Base-by-base conservation (phyloP, 2,329 filamentous ascomycete species). In the Aspergillus sp. region DNA sequence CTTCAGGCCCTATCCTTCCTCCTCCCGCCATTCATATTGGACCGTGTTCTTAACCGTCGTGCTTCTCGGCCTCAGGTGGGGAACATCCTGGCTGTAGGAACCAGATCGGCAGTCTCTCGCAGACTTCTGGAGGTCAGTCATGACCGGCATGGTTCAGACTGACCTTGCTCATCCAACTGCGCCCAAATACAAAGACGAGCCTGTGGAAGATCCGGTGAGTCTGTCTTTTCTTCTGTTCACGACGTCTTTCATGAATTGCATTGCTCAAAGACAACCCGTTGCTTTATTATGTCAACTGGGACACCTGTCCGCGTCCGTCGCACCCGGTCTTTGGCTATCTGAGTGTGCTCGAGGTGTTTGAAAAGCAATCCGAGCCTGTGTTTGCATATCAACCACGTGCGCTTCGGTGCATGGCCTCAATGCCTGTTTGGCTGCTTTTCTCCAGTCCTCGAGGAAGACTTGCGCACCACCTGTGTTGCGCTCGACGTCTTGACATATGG, bases 171-270 rank as follows among this genome's bases (percentile, higher is more conserved):
- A 67, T 64, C 60, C 65, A 54, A 54, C 68, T 45, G 56, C 61
- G 52, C 59, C 70, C 56, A 73, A 69, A 57, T 78, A 77, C 70
- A 79, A 79, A 69, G 74, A 78, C 66, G 75, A 78, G 55, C 67
- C 74, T 45, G 58, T 66, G 52, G 73, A 73, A 53, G 73, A 78
- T 70, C 68, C 75, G 59, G 76, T 79, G 69, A 76, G 76, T 75
- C 42, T 61, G 50, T 30, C 47, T 54, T 55, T 59, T 49, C 53
- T 50, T 20, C 44, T 52, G 50, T 35, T 56, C 42, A 50, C 56
- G 54, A 52, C 16, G 55, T 55, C 52, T 49, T 59, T 48, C 50
- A 22, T 55, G 53, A 56, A 52, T 40, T 36, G 24, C 33, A 42
- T 38, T 38, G 32, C 52, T 20, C 55, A 58, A 58, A 51, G 55